Conservation (phyloP, 345 rosid genomes). For the Citrus trifoliata region DNA sequence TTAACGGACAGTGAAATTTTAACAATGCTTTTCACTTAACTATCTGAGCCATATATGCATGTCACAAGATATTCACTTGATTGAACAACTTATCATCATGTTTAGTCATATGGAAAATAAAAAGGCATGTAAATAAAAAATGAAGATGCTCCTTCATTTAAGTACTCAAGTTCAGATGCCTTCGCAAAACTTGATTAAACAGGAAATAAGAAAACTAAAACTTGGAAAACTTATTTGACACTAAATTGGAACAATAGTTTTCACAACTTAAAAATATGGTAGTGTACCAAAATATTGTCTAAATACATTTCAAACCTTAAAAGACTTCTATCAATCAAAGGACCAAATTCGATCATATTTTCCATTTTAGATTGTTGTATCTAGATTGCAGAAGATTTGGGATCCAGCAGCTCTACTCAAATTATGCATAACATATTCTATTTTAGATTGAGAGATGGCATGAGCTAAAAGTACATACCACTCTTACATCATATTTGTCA, state of each 20-base stretch:
- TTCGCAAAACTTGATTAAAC: neutral
- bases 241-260: neutral
- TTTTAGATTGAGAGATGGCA: conserved; percentile 3
- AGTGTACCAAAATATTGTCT: neutral
- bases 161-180: neutral
- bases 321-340: neutral
- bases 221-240: neutral
- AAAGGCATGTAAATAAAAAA: neutral
- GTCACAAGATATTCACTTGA: neutral
- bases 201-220: neutral
- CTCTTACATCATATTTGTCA: conserved; percentile 90
- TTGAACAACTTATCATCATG: neutral
- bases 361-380: neutral
- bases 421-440: neutral
- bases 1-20: neutral
- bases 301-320: neutral
- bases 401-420: neutral
- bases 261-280: neutral
- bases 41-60: neutral
- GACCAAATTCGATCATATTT: too few species aligned
- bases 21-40: neutral
- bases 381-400: neutral
- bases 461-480: conserved; percentile 51
- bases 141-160: neutral
- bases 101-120: neutral